Evolutionary conservation across 371 early-diverging fungal species (phyloP).

Genomic region (Rhizomucor pusillus): DNA sequence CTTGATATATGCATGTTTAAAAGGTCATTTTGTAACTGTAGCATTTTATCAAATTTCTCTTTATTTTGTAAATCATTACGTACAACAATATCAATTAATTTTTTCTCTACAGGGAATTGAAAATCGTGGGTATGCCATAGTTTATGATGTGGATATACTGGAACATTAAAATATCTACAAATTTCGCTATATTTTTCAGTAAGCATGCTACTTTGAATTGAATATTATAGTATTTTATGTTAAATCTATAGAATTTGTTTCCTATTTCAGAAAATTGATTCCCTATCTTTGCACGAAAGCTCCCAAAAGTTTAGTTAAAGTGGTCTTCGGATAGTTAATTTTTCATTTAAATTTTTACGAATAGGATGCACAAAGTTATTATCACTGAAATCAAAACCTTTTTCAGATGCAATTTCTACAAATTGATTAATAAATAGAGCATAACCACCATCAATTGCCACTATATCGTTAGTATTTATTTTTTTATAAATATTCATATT

Average conservation of each 20-base stretch:
- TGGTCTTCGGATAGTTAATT: conserved; percentile 3
- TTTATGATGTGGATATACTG: not conserved
- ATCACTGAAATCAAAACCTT: not conserved
- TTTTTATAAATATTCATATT: conserved; percentile 11
- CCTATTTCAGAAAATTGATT: conserved; percentile 5
- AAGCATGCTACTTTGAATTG: conserved; percentile 11
- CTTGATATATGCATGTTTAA: not conserved
- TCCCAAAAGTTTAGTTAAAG: conserved; percentile 12
- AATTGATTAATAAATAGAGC: conserved; percentile 2
- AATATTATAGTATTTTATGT: conserved; percentile 11
- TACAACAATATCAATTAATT: not conserved
- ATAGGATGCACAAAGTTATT: conserved; percentile 17
- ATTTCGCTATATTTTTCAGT: conserved; percentile 11
- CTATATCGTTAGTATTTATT: not conserved
- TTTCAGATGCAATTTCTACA: not conserved
- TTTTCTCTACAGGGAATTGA: not conserved
- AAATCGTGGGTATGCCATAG: not conserved
- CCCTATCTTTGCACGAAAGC: conserved; percentile 11
- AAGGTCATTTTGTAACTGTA: not conserved
- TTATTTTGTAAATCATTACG: not conserved
- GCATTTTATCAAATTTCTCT: not conserved
- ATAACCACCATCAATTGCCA: conserved; percentile 1
- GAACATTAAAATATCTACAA: not conserved
- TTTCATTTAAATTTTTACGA: conserved; percentile 9
- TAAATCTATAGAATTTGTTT: conserved; percentile 10